phyloP scores from a whole-genome alignment of 495 filamentous ascomycete species.

The Penicillium angulare region DNA sequence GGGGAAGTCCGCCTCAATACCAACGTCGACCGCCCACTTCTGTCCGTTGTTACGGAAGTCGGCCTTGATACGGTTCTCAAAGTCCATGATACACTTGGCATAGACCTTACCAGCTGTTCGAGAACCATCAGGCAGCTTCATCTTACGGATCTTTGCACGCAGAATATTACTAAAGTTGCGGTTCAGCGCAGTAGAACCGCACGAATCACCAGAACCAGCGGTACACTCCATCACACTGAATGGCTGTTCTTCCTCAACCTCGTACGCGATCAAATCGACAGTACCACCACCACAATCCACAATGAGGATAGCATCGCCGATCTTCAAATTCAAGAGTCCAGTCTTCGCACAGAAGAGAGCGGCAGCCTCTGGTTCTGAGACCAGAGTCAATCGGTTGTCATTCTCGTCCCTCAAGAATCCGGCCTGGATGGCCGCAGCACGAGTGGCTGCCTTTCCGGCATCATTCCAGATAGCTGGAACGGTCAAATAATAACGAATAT shows the following conservation, averaged over 20 bases:
- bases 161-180: constrained; percentile 79
- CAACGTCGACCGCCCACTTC: constrained; percentile 82
- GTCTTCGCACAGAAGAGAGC: constrained; percentile 80
- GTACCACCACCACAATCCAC: constrained; percentile 81
- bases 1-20: constrained; percentile 76
- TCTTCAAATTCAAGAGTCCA: constrained; percentile 70
- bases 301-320: constrained; percentile 73
- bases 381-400: constrained; percentile 69
- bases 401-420: constrained; percentile 76
- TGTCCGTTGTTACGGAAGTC: constrained; percentile 81
- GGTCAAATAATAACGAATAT: constrained; percentile 74
- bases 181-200: constrained; percentile 76
- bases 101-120: constrained; percentile 75
- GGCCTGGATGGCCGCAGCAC: constrained; percentile 73
- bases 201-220: constrained; percentile 75
- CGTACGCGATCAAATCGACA: constrained; percentile 78
- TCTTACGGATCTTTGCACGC: constrained; percentile 76
- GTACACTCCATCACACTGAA: constrained; percentile 78
- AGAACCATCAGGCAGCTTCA: constrained; percentile 79
- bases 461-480: constrained; percentile 83
- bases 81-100: constrained; percentile 83
- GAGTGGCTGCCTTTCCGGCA: constrained; percentile 74
- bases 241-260: constrained; percentile 75
- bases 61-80: constrained; percentile 79
- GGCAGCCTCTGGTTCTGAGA: constrained; percentile 76